A percentile compares a stretch with the other conserved stretches of the same genome.
phyloP scores from a whole-genome alignment of 306 rosid species.

The Hippophae tibetana region DNA sequence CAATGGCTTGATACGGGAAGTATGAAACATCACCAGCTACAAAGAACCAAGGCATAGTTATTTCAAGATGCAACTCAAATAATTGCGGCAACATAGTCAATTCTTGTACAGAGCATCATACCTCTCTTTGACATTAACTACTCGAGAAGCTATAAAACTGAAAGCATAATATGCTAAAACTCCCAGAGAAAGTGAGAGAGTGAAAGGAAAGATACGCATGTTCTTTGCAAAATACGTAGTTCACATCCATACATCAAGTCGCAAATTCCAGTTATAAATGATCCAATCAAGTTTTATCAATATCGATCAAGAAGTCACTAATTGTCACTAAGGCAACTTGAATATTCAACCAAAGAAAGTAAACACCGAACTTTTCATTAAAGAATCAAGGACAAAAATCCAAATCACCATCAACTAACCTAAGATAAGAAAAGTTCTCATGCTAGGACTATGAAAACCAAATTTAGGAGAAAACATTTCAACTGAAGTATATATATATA shows the following conservation, averaged over 20 bases:
- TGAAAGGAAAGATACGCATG: neutral
- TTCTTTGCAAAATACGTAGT: neutral
- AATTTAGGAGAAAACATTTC: constrained; percentile 14
- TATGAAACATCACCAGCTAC: neutral
- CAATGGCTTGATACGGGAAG: neutral
- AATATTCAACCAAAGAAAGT: constrained; percentile 31
- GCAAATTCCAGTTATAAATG: constrained; percentile 15
- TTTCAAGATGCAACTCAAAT: neutral
- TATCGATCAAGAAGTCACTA: constrained; percentile 14
- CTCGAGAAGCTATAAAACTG: too few species aligned
- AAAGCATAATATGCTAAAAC: too few species aligned
- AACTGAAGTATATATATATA: constrained; percentile 31
- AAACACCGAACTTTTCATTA: constrained; percentile 27
- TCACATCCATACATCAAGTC: neutral
- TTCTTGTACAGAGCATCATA: neutral
- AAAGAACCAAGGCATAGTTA: neutral
- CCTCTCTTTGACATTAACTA: neutral
- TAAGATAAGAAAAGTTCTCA: constrained; percentile 29
- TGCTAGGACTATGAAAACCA: constrained; percentile 22
- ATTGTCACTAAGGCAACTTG: constrained; percentile 1
- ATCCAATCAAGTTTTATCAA: constrained; percentile 11
- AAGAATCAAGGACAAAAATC: constrained; percentile 25
- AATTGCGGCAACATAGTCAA: neutral
- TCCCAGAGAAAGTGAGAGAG: neutral
- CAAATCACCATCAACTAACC: constrained; percentile 29